Evolutionary conservation across 2,329 filamentous ascomycete genomes (phyloP), one percentile per base, ranked within the genome.

Genomic region (Diaporthe sp.): DNA sequence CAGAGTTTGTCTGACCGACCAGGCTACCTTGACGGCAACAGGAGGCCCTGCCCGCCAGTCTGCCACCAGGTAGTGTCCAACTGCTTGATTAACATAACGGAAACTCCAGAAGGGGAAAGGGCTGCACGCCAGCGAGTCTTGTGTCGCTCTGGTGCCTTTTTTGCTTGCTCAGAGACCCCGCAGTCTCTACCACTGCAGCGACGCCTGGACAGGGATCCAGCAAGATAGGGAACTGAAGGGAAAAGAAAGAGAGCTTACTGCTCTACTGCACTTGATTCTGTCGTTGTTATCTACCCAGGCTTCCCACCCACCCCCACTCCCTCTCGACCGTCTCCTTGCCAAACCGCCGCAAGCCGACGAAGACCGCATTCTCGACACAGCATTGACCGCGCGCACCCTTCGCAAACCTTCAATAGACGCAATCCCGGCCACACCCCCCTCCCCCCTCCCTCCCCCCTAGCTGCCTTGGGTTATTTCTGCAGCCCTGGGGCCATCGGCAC

Each of bases 261-360:
- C 39, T 15, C 15, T 51, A 58, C 44, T 15, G 57, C 57, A 19
- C 31, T 42, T 46, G 42, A 25, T 39, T 61, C 55, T 51, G 39
- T 60, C 42, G 57, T 71, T 39, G 58, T 75, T 75, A 60, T 61
- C 31, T 67, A 73, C 46, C 57, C 34, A 68, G 49, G 37, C 37
- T 37, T 67, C 58, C 58, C 73, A 37, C 71, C 49, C 65, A 70
- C 71, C 73, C 62, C 72, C 72, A 70, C 73, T 55, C 46, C 15
- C 60, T 60, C 10, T 55, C 65, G 22, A 19, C 37, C 34, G 15
- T 37, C 42, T 61, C 70, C 75, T 76, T 62, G 46, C 61, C 73
- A 62, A 77, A 73, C 76, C 76, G 76, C 60, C 55, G 76, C 76
- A 77, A 77, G 76, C 76, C 76, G 76, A 77, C 67, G 68, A 76